Percentiles rank a stretch among this genome's conserved stretches.
phyloP scores from a whole-genome alignment of 495 filamentous ascomycete species.

The Penicillium lividum region DNA sequence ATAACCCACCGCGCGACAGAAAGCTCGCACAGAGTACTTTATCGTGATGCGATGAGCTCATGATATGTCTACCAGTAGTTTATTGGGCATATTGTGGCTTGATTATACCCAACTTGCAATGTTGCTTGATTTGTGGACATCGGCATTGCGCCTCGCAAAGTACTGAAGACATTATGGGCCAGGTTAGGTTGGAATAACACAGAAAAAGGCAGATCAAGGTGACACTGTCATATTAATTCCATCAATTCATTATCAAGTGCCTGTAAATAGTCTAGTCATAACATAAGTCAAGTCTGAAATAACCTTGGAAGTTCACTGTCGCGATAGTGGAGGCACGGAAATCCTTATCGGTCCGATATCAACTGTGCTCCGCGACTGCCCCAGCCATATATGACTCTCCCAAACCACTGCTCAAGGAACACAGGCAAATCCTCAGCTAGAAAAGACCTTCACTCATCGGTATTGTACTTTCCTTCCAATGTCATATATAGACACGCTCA shows the following conservation, averaged over 20 bases:
- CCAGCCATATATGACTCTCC: not conserved
- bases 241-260: not conserved
- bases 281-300: not conserved
- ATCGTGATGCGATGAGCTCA: not conserved
- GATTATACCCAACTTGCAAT: not conserved
- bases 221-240: not conserved
- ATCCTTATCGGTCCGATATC: constrained; percentile 23
- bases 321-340: constrained; percentile 6
- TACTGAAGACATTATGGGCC: not conserved
- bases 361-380: not conserved
- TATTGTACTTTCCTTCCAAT: not conserved
- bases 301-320: not conserved
- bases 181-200: not conserved
- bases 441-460: not conserved
- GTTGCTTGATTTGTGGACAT: not conserved
- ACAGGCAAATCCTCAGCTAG: not conserved
- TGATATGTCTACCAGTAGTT: not conserved
- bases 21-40: not conserved
- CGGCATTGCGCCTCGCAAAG: not conserved
- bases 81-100: not conserved
- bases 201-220: too few species aligned
- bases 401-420: not conserved
- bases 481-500: not conserved
- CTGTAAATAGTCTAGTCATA: not conserved
- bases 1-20: not conserved